Evolutionary conservation across 2,329 filamentous ascomycete genomes (phyloP), one percentile per base, ranked within the genome.

Genomic region (Sporothrix curviconia): DNA sequence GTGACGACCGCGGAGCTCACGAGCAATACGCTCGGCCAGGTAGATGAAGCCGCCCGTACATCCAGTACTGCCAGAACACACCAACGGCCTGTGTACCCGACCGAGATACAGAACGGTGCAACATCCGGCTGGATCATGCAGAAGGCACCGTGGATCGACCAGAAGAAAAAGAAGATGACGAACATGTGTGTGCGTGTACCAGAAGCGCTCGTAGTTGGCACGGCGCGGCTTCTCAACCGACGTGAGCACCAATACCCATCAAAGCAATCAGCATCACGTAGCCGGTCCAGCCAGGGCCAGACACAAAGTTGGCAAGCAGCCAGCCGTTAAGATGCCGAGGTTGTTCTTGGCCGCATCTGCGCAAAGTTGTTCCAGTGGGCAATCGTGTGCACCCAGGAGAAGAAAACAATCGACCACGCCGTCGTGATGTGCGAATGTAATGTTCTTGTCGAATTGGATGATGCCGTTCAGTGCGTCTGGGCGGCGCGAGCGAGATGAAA

Each of bases 171-270:
- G 79, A 94, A 94, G 62, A 92, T 68, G 71, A 92, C 83, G 70
- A 94, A 94, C 70, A 94, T 81, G 74, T 94, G 90, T n/a, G 72
- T 95, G 89, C 1, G 87, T 90, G 71, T 91, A 92, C 89, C 90
- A 95, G 78, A 94, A 95, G 25, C 89, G 86, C 71, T 92, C 89
- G 70, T 90, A 92, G 74, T 94, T 92, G 60, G 86, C 86, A 55
- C 89, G 83, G 52, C 89, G 81, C 9, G 84, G 83, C 75, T 89
- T 89, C 73, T 92, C 89, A 14, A 88, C 76, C 8, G 88, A 90
- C 0, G 89, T 94, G 25, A 84, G 66, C 3, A 87, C 86, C 80
- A n/a, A 95, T 94, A 53, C 84, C 83, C 78, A 88, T 90, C 51
- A 95, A 74, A 8, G 85, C 82, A 59, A 87, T 78, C 62, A 94